Conservation (phyloP, 2,329 filamentous ascomycete genomes). For the Penicillium janthinellum region DNA sequence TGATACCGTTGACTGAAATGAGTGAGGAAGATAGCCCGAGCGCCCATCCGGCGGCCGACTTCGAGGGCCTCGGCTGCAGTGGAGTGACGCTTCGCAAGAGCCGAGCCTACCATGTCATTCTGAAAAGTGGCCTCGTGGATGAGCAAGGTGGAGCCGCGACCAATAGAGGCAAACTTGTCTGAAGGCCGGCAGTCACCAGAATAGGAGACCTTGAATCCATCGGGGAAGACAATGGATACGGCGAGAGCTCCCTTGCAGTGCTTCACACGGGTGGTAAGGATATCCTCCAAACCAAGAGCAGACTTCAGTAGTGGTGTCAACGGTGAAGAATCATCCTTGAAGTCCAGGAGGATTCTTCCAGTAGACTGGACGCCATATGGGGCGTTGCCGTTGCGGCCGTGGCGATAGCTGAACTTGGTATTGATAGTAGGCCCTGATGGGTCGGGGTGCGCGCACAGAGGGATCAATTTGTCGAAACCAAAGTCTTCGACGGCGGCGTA, state of each 20-base stretch:
- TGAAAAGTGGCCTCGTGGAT: slow-evolving; percentile 97
- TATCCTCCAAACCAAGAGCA: slow-evolving; percentile 63
- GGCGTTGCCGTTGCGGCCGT: slow-evolving; percentile 31
- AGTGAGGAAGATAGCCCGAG: slow-evolving; percentile 78
- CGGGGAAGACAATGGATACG: slow-evolving; percentile 73
- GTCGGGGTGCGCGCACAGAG: slow-evolving; percentile 46
- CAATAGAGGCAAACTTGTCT: slow-evolving; percentile 67
- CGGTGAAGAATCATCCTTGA: slow-evolving; percentile 30
- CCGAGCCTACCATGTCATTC: slow-evolving; percentile 77
- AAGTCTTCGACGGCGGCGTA: slow-evolving; percentile 77
- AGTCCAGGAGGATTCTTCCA: slow-evolving; percentile 26
- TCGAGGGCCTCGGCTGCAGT: slow-evolving; percentile 84
- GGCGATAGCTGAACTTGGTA: slow-evolving; percentile 34
- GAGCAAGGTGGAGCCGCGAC: slow-evolving; percentile 74
- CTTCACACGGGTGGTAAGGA: slow-evolving; percentile 68
- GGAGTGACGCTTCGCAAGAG: slow-evolving; percentile 83
- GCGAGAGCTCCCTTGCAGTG: slow-evolving; percentile 83
- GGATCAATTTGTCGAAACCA: slow-evolving; percentile 62
- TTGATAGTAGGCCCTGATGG: slow-evolving; percentile 20
- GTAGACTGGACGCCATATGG: slow-evolving; percentile 26
- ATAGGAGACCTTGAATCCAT: slow-evolving; percentile 84
- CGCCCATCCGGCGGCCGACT: slow-evolving; percentile 76
- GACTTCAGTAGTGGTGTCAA: slow-evolving; percentile 48
- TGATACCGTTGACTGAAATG: slow-evolving; percentile 96
- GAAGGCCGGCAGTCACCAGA: slow-evolving; percentile 91